A percentile compares a stretch with the other conserved stretches of the same genome.
Conservation (phyloP, 148 eudicot genomes). For the Arctostaphylos glauca region DNA sequence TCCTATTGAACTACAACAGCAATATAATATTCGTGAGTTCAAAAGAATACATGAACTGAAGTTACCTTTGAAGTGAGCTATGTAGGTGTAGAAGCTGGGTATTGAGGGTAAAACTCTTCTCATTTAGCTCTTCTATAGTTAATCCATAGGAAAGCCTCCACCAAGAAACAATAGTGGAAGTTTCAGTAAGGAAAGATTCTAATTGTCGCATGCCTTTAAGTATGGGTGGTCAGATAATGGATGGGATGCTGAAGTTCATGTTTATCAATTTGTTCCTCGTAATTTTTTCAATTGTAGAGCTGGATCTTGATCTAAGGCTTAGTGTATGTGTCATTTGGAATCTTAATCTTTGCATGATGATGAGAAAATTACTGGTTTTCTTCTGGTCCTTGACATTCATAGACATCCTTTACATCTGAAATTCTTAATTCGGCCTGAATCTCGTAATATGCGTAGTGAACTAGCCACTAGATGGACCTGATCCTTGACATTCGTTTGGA, state of each 20-base stretch:
- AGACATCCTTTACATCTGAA: neutral
- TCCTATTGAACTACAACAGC: neutral
- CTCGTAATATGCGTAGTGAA: neutral
- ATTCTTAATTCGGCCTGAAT: neutral
- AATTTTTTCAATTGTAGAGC: neutral
- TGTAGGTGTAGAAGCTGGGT: neutral
- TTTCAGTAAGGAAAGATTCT: neutral
- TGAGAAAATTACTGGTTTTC: neutral
- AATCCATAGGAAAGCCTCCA: neutral
- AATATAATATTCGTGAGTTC: neutral
- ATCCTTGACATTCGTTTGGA: neutral
- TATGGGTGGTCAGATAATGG: neutral
- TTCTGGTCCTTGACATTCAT: slow-evolving; percentile 7
- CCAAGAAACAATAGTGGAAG: slow-evolving; percentile 1
- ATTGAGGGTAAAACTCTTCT: neutral
- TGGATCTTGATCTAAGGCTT: neutral
- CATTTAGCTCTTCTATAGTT: neutral
- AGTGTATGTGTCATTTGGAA: neutral
- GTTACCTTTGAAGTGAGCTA: neutral
- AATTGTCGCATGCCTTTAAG: neutral
- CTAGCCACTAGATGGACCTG: neutral
- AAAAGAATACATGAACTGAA: neutral
- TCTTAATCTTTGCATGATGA: neutral
- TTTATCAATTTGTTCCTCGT: neutral
- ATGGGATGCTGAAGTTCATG: neutral